Evolutionary conservation across 2,329 filamentous ascomycete genomes (phyloP), one percentile per base, ranked within the genome.

Genomic region (Ambrosiella xylebori): DNA sequence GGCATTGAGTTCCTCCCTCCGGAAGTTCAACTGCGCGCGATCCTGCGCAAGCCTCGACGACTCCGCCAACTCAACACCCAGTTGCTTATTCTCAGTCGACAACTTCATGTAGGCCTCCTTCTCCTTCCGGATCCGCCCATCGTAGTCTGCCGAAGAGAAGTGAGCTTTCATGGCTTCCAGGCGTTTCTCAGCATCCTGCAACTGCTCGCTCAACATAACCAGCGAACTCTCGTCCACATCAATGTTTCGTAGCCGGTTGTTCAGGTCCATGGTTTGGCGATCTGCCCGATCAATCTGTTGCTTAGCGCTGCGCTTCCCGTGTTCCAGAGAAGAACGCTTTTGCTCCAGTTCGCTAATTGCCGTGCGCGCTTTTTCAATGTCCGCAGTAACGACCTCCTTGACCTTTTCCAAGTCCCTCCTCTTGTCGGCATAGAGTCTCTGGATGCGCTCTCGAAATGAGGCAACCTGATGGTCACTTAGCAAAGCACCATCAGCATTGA

Each of bases 221-320:
- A 88, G 87, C 38, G 80, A 80, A 2, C 90, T 90, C 70, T 97
- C 91, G 64, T 98, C 91, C 37, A 90, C 77, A 40, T 85, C 78
- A 58, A 98, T 84, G n/a, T 75, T 74, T 64, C 84, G 77, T 38
- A 88, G 74, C 38, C 85, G 80, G 52, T 73, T 76, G 65, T 95
- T 87, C 39, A 90, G 74, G 0, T 73, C 71, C 2, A 70, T 71
- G 6, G 84, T 80, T 57, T 85, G 85, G 65, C 78, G 82, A 61
- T 95, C 88, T 63, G 93, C 89, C 5, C 75, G 71, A 0, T 74
- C 72, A 61, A 95, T 88, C 52, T 86, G 82, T 63, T 86, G 79
- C 64, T 80, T 85, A 4, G 88, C 81, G 51, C 78, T 80, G 27
- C 85, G 77, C 58, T 90, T 93, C 63, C 82, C 84, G 64, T 93